These are phyloP conservation scores for Aspergillus proliferans DNA, from an alignment of 2,329 filamentous ascomycete genomes.

Conservation along the genomic window DNA sequence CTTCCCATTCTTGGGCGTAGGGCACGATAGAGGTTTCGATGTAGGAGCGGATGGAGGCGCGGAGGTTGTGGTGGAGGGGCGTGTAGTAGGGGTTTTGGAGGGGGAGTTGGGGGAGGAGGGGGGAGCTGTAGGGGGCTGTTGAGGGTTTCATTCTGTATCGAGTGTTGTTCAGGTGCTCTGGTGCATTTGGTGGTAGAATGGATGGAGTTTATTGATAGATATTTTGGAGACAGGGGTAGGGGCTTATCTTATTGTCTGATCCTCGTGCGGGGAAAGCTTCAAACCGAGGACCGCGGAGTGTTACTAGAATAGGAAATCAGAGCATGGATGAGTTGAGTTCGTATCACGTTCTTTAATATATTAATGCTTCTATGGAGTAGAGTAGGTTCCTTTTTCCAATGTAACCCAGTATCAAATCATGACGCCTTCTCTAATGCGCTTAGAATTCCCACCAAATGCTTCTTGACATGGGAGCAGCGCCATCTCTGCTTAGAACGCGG, in stretches of 20 bases:
- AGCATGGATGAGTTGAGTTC: not conserved
- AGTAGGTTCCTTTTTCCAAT: not conserved
- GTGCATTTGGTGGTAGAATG: not conserved
- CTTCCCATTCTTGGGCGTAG: constrained; percentile 59
- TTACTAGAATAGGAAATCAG: not conserved
- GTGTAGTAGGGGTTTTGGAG: constrained; percentile 53
- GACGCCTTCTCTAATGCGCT: constrained; percentile 10
- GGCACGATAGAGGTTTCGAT: constrained; percentile 55
- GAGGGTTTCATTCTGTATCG: constrained; percentile 14
- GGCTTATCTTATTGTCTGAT: constrained; percentile 2
- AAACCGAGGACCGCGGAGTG: constrained; percentile 4
- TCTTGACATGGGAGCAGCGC: constrained; percentile 31
- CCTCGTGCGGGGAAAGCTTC: constrained; percentile 3
- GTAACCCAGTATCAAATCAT: not conserved
- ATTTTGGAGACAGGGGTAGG: not conserved
- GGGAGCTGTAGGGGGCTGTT: constrained; percentile 35
- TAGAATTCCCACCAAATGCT: constrained; percentile 26
- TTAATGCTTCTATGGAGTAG: too few relatives aligned
- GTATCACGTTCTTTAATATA: too few relatives aligned
- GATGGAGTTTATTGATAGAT: not conserved
- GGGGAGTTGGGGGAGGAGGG: constrained; percentile 43
- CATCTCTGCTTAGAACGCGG: constrained; percentile 30
- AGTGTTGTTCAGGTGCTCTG: not conserved
- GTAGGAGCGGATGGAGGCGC: constrained; percentile 52
- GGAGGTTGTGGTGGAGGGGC: constrained; percentile 54